A percentile compares a stretch with the other conserved stretches of the same genome.
Evolutionary conservation across 495 filamentous ascomycete genomes (phyloP).

Genomic region (Hypomontagnella submonticulosa): DNA sequence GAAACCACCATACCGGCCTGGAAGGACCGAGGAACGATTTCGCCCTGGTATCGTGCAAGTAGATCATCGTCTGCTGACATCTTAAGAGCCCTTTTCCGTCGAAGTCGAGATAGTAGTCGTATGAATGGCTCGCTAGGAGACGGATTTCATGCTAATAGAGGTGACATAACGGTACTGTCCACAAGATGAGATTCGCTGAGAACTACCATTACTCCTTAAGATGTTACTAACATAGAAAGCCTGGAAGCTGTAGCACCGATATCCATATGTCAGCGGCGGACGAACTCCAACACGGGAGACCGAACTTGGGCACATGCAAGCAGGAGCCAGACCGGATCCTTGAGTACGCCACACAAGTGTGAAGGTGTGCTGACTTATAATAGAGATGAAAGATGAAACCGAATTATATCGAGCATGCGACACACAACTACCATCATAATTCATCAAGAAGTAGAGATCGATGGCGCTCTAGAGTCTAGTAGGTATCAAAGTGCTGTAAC

Average conservation of each 20-base stretch:
- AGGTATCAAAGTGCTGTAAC: not conserved
- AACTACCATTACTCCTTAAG: not conserved
- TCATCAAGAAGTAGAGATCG: constrained; percentile 12
- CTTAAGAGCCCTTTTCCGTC: constrained; percentile 6
- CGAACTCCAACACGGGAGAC: not conserved
- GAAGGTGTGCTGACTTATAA: constrained; percentile 6
- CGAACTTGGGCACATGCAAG: not conserved
- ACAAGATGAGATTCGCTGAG: not conserved
- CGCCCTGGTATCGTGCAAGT: constrained; percentile 45
- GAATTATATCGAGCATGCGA: not conserved
- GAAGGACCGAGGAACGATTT: constrained; percentile 65
- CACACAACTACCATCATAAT: no score
- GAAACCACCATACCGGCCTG: constrained; percentile 72
- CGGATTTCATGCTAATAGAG: not conserved
- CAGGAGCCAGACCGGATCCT: constrained; percentile 3
- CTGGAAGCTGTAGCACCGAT: not conserved
- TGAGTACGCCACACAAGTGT: constrained; percentile 5
- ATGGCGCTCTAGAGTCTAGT: constrained; percentile 4
- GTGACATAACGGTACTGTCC: constrained; percentile 1
- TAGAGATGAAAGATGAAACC: constrained; percentile 2
- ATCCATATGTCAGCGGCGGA: not conserved
- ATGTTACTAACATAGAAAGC: not conserved
- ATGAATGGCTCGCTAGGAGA: constrained; percentile 17
- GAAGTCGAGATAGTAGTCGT: constrained; percentile 7
- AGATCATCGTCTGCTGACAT: constrained; percentile 38